phyloP scores from a whole-genome alignment of 176 grass and related monocot species.

The Oryza australiensis region DNA sequence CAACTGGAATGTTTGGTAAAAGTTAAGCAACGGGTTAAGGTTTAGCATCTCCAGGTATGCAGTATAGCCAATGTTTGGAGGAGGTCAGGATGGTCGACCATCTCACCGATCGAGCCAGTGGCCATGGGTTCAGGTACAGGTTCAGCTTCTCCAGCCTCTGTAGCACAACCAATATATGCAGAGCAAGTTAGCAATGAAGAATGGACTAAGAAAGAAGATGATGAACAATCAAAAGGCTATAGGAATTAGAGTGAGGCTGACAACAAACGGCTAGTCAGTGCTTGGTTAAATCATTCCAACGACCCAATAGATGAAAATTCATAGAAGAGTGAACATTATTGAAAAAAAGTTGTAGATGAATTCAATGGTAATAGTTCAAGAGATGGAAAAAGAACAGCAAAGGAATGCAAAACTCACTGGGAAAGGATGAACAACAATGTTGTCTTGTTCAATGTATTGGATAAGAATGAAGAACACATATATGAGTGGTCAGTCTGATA shows the following conservation, averaged over 20 bases:
- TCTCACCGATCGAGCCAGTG: neutral
- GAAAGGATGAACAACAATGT: neutral
- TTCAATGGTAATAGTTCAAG: neutral
- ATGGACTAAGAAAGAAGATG: neutral
- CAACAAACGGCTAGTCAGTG: neutral
- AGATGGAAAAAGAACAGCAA: neutral
- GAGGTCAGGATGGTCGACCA: neutral
- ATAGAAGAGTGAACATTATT: neutral
- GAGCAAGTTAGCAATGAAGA: neutral
- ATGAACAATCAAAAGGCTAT: neutral
- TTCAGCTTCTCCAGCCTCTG: neutral
- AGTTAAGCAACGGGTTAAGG: no score
- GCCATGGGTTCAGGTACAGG: neutral
- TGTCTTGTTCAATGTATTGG: neutral
- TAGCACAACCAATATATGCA: neutral
- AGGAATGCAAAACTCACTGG: neutral
- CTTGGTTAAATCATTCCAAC: neutral
- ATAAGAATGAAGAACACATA: neutral
- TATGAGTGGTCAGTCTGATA: neutral
- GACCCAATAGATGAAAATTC: neutral
- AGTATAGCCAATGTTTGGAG: neutral
- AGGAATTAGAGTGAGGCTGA: neutral
- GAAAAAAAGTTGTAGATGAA: no score
- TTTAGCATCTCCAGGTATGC: no score
- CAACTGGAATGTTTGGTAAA: no score